Conservation (phyloP, 23 red algal species). For the Pyropia yezoensis region DNA sequence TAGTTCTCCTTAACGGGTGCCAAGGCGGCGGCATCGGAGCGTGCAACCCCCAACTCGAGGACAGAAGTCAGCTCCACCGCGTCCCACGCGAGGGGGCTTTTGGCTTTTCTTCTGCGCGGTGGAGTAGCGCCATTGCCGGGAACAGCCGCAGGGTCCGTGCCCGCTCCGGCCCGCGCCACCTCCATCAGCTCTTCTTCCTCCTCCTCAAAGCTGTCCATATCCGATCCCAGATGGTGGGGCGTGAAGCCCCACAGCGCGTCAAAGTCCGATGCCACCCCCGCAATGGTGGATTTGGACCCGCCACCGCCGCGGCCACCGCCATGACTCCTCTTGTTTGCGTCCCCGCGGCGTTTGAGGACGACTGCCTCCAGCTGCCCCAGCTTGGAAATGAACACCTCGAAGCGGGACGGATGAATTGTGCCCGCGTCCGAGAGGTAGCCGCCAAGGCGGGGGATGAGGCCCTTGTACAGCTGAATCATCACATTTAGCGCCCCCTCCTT, state of each 20-base stretch:
- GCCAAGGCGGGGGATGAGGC: constrained; percentile 57
- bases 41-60: constrained; percentile 6
- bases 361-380: constrained; percentile 56
- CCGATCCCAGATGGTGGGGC: neutral
- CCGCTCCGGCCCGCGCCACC: too few species aligned
- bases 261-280: constrained; percentile 18
- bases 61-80: constrained; percentile 2
- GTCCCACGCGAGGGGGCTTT: too few species aligned
- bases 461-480: constrained; percentile 83
- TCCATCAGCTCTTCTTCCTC: neutral
- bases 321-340: constrained; percentile 9
- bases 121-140: too few species aligned
- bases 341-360: constrained; percentile 33
- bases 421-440: constrained; percentile 73
- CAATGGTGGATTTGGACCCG: constrained; percentile 5
- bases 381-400: constrained; percentile 74
- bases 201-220: neutral
- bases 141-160: too few species aligned
- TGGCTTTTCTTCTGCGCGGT: too few species aligned
- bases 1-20: constrained; percentile 35
- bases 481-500: constrained; percentile 69
- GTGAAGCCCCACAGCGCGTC: constrained; percentile 53
- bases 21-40: constrained; percentile 14
- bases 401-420: constrained; percentile 40
- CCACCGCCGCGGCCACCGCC: constrained; percentile 10